Conservation (phyloP, 371 early-diverging fungal species). For the Syncephalastrum contaminatum region DNA sequence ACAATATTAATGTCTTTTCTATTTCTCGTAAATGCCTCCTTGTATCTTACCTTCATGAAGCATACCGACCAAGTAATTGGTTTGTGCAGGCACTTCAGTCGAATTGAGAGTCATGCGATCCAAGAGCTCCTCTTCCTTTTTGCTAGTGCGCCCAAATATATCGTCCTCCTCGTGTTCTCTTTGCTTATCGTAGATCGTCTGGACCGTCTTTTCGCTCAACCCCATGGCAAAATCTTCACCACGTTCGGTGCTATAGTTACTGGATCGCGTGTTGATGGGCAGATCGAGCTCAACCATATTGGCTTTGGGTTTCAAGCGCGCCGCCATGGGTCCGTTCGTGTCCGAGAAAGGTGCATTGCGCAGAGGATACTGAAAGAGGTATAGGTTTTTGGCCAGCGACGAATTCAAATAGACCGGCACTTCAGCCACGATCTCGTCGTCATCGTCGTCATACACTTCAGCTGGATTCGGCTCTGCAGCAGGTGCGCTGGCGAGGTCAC, state of each 20-base stretch:
- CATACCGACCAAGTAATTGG: constrained; percentile 80
- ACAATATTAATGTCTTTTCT: not conserved
- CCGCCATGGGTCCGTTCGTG: constrained; percentile 53
- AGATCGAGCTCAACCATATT: constrained; percentile 85
- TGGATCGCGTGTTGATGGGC: constrained; percentile 69
- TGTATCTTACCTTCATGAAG: constrained; percentile 60
- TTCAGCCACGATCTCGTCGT: constrained; percentile 76
- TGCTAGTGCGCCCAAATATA: constrained; percentile 22
- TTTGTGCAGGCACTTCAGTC: constrained; percentile 70
- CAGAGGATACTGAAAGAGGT: constrained; percentile 86
- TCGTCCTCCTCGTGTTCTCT: constrained; percentile 50
- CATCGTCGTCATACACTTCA: constrained; percentile 27
- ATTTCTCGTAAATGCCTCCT: no score
- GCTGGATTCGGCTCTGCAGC: not conserved
- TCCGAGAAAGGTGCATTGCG: constrained; percentile 52
- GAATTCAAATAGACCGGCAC: constrained; percentile 77
- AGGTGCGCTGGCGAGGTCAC: constrained; percentile 13
- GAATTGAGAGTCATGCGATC: constrained; percentile 80
- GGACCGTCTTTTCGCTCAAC: constrained; percentile 68
- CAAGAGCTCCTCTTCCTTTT: constrained; percentile 56
- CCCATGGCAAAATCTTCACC: constrained; percentile 82
- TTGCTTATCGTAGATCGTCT: constrained; percentile 65
- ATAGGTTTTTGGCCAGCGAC: constrained; percentile 66
- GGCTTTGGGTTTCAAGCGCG: constrained; percentile 80
- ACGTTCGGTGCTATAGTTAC: constrained; percentile 72